Evolutionary conservation across 148 eudicot species (phyloP), one percentile per base, ranked within the genome.

Genomic region (Rhododendron ovatum): DNA sequence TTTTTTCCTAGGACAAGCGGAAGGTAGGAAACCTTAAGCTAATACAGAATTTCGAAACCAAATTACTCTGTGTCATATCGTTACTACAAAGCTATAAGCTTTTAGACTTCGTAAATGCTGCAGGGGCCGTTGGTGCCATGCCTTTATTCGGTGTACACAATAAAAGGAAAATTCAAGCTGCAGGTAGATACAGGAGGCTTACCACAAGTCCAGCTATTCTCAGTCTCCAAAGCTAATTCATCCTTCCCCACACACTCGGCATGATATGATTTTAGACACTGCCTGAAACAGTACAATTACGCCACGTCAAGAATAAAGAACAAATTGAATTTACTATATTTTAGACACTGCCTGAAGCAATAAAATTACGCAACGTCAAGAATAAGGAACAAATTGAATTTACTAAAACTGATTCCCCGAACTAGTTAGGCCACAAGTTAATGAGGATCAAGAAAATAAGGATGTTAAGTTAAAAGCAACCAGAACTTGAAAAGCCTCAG

Each of bases 181-280:
- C 30, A 74, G 65, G 11, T 14, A n/a, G 28, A n/a, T n/a, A 43
- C 18, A 17, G 78, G 47, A 57, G 80, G 43, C 91, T 89, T 89
- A 95, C 99, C 89, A 55, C 99, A 96, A 85, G 85, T 87, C 94
- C 93, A 96, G 30, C 79, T 53, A 13, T 78, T 87, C 45, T 87
- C 92, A 15, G 89, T 84, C 51, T 90, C 90, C 57, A 87, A 87
- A 85, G 78, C 63, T 48, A 91, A 85, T 65, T 88, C 90, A 78
- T 92, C 93, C 85, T 91, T 87, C 37, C 88, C 91, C 51, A 90
- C 92, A 80, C 99, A 96, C 1, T 82, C 84, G 53, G 88, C 86
- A 84, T 96, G 99, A 89, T 94, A 96, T 81, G 98, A 81, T 89
- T 96, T 96, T 30, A 88, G 57, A 87, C 99, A 96, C 24, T 83